Percentiles rank a stretch among this genome's conserved stretches.
phyloP scores from a whole-genome alignment of 306 rosid genomes.

The Sechiopsis laciniata region DNA sequence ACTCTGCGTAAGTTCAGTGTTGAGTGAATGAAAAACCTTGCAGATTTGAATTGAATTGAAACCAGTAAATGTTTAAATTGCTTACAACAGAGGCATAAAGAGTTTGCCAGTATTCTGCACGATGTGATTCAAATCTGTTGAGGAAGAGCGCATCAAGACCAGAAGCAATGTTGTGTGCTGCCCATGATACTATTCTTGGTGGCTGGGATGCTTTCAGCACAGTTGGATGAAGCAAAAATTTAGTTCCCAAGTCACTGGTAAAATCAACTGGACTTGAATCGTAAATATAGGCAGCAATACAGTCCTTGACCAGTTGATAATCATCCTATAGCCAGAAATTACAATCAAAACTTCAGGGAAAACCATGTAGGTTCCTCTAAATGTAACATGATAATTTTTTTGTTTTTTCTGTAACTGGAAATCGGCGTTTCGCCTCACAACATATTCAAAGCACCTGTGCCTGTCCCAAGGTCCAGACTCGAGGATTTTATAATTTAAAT shows the following conservation, averaged over 20 bases:
- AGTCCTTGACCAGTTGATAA: constrained; percentile 68
- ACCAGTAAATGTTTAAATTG: neutral
- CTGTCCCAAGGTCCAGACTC: too few species aligned
- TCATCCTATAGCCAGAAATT: constrained; percentile 43
- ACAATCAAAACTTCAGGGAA: neutral
- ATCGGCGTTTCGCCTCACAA: too few species aligned
- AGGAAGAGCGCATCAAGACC: constrained; percentile 89
- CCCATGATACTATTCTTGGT: constrained; percentile 72
- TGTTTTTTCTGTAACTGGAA: too few species aligned
- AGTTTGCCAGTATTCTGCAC: constrained; percentile 94
- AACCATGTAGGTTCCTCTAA: neutral
- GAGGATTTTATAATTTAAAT: too few species aligned
- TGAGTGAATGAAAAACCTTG: constrained; percentile 15
- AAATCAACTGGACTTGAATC: constrained; percentile 98
- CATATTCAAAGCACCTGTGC: too few species aligned
- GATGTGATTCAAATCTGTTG: constrained; percentile 76
- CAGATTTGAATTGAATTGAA: neutral
- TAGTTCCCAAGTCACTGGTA: constrained; percentile 85
- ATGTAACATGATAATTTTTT: too few species aligned
- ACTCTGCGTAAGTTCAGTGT: constrained; percentile 48
- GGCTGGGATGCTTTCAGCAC: constrained; percentile 69
- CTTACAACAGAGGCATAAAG: constrained; percentile 82
- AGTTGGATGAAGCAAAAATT: constrained; percentile 71
- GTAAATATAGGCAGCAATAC: constrained; percentile 72
- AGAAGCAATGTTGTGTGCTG: constrained; percentile 67